These are phyloP conservation scores for Posidonia australis DNA, from an alignment of 106 monocot genomes.

Conservation along the genomic window DNA sequence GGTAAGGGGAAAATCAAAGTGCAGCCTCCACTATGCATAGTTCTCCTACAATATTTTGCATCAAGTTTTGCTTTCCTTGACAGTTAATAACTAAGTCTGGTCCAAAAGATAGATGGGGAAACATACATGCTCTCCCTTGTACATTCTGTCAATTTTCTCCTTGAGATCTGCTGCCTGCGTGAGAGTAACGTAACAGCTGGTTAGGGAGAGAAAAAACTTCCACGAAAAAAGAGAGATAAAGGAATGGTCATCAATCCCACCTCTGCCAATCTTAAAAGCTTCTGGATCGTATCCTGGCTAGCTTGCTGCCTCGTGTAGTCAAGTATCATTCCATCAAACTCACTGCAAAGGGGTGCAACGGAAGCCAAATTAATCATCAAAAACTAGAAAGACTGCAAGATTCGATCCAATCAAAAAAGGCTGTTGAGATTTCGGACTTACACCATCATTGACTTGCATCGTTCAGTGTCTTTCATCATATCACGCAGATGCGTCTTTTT, in stretches of 20 bases:
- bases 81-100: no score
- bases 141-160: slow-evolving; percentile 66
- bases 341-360: slow-evolving; percentile 17
- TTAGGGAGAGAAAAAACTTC: neutral
- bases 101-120: neutral
- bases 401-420: neutral
- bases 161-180: slow-evolving; percentile 50
- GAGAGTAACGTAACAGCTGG: neutral
- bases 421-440: slow-evolving; percentile 15
- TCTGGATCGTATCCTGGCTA: slow-evolving; percentile 31
- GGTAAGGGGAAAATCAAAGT: no score
- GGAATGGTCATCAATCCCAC: slow-evolving; percentile 8
- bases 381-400: neutral
- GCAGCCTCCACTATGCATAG: no score
- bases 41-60: no score
- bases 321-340: slow-evolving; percentile 43
- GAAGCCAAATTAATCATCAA: neutral
- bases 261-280: slow-evolving; percentile 59
- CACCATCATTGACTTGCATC: slow-evolving; percentile 91
- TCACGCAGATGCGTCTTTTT: slow-evolving; percentile 70
- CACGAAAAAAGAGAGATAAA: neutral
- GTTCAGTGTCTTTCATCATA: slow-evolving; percentile 58
- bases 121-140: slow-evolving; percentile 49
- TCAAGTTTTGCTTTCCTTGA: no score
- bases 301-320: slow-evolving; percentile 54